Conservation (phyloP, 2,329 filamentous ascomycete genomes). For the Phaeosphaeriaceae sp. region DNA sequence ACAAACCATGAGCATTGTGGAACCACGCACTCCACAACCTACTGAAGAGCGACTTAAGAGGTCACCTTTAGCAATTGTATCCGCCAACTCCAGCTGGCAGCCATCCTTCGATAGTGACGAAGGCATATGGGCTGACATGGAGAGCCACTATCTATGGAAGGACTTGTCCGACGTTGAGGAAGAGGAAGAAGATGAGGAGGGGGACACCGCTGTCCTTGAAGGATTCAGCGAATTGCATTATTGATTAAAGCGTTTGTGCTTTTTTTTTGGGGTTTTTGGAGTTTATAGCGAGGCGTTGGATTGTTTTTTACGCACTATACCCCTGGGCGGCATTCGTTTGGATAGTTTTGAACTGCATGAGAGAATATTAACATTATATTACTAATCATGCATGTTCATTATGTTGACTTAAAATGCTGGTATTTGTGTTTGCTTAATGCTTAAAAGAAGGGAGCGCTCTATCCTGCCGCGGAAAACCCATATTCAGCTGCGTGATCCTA, state of each 20-base stretch:
- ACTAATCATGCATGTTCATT: too few species aligned
- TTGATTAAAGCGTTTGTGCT: not conserved
- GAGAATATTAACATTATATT: not conserved
- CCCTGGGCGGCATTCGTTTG: constrained; percentile 4
- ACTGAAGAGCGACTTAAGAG: not conserved
- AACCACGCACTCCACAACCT: not conserved
- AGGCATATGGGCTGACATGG: too few species aligned
- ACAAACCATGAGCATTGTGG: too few species aligned
- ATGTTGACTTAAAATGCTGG: not conserved
- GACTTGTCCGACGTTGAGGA: not conserved
- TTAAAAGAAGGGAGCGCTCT: too few species aligned
- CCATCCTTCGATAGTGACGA: not conserved
- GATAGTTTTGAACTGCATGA: not conserved
- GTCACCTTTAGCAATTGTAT: not conserved
- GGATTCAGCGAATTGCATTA: not conserved
- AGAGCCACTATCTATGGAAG: not conserved
- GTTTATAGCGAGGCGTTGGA: not conserved
- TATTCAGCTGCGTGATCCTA: too few species aligned
- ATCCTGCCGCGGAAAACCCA: too few species aligned
- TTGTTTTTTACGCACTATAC: constrained; percentile 1
- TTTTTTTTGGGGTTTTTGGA: not conserved
- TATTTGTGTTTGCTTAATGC: not conserved
- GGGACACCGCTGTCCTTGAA: not conserved
- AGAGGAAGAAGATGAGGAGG: not conserved
- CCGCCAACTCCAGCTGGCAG: not conserved